A percentile compares a stretch with the other conserved stretches of the same genome.
Conservation (phyloP, 2,329 filamentous ascomycete genomes). For the Sporothrix pseudoabietina region DNA sequence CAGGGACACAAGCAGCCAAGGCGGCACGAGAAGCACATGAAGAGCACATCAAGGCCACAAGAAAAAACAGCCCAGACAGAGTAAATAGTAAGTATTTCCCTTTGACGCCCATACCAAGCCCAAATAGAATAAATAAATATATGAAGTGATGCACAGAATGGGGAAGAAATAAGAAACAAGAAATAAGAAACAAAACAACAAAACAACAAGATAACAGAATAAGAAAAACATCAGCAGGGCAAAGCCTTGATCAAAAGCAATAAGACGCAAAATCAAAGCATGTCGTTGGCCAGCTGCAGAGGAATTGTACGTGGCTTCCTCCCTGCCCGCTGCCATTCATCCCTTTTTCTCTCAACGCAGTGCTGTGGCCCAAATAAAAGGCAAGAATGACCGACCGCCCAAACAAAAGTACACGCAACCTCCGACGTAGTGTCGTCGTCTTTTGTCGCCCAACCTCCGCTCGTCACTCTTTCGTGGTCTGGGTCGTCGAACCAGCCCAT, state of each 20-base stretch:
- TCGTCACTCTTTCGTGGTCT: not conserved
- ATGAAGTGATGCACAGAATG: conserved; percentile 16
- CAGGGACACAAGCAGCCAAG: not conserved
- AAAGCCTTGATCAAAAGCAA: not conserved
- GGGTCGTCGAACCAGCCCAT: no score
- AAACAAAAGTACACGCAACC: not conserved
- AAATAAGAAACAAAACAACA: not conserved
- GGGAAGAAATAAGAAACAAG: not conserved
- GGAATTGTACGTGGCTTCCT: not conserved
- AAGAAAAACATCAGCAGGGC: not conserved
- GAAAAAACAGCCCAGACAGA: not conserved
- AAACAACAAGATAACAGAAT: not conserved
- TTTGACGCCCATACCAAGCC: conserved; percentile 24
- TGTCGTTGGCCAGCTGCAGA: not conserved
- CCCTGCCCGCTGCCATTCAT: not conserved
- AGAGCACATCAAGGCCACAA: not conserved
- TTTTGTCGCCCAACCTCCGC: not conserved
- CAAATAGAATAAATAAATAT: conserved; percentile 17
- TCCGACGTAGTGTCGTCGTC: not conserved
- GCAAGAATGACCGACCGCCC: not conserved
- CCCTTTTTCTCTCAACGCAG: not conserved
- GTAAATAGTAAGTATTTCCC: not conserved
- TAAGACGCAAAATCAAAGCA: not conserved
- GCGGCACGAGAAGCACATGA: not conserved
- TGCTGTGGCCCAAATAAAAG: not conserved